Conservation (phyloP, 2,329 filamentous ascomycete species). For the Bisporella sp. region DNA sequence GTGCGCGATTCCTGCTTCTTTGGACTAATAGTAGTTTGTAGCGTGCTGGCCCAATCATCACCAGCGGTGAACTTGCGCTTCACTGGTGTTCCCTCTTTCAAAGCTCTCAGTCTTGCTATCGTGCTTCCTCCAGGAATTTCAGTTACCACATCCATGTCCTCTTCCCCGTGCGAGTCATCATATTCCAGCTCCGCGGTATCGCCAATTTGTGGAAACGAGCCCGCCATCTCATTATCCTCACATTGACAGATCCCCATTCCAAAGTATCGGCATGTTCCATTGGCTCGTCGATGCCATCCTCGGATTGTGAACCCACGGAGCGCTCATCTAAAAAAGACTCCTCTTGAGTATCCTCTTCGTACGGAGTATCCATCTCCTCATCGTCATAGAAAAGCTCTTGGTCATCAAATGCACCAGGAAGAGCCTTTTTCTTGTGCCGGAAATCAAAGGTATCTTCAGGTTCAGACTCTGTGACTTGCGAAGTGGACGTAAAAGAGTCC, state of each 20-base stretch:
- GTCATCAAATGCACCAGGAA: constrained; percentile 78
- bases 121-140: constrained; percentile 55
- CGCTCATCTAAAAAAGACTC: constrained; percentile 91
- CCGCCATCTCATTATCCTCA: constrained; percentile 67
- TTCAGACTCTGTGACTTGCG: constrained; percentile 29
- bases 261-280: constrained; percentile 60
- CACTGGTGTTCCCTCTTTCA: constrained; percentile 52
- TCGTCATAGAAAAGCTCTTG: constrained; percentile 49
- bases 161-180: constrained; percentile 42
- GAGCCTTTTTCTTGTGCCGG: constrained; percentile 30
- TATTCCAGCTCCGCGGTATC: constrained; percentile 67
- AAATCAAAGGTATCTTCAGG: constrained; percentile 30
- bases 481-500: constrained; percentile 29
- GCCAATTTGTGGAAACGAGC: constrained; percentile 67
- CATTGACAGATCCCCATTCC: constrained; percentile 72
- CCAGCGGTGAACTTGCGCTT: constrained; percentile 54
- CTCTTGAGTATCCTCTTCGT: constrained; percentile 31
- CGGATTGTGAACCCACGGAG: constrained; percentile 74
- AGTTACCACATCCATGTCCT: constrained; percentile 37
- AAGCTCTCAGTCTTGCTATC: constrained; percentile 55
- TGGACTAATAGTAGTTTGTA: constrained; percentile 90
- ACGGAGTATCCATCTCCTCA: constrained; percentile 34
- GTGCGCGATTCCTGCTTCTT: constrained; percentile 85
- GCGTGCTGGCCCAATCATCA: constrained; percentile 88
- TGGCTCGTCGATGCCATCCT: constrained; percentile 44